phyloP scores from a whole-genome alignment of 2,329 filamentous ascomycete species.

The Paramyrothecium sp. region DNA sequence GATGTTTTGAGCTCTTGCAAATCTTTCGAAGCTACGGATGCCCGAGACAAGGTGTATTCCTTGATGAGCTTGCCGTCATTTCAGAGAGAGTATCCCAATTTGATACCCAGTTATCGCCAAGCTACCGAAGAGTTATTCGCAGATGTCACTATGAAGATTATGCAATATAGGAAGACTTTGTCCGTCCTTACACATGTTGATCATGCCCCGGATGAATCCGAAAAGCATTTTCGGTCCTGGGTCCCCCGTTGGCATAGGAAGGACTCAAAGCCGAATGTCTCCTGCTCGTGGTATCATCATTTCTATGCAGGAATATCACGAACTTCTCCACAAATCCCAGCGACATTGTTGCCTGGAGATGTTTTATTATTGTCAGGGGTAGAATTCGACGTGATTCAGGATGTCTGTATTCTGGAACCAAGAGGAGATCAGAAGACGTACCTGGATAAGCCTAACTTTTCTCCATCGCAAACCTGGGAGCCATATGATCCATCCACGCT shows the following conservation, averaged over 20 bases:
- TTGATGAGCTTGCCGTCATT: slow-evolving; percentile 1
- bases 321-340: background rate
- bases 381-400: background rate
- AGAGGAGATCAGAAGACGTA: background rate
- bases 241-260: background rate
- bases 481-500: background rate
- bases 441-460: background rate
- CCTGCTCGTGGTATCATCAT: background rate
- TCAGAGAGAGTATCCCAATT: background rate
- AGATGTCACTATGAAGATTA: background rate
- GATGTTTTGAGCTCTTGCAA: background rate
- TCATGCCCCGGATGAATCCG: background rate
- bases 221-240: background rate
- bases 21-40: background rate
- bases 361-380: background rate
- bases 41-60: background rate
- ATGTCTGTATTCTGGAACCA: background rate
- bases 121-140: background rate
- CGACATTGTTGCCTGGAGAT: background rate
- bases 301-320: background rate
- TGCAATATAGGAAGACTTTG: background rate
- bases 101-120: background rate
- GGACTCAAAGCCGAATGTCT: background rate
- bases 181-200: background rate
- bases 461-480: background rate